Evolutionary conservation across 1,284 basidiomycete genomes (phyloP).

Genomic region (Ceratobasidium papillatum): DNA sequence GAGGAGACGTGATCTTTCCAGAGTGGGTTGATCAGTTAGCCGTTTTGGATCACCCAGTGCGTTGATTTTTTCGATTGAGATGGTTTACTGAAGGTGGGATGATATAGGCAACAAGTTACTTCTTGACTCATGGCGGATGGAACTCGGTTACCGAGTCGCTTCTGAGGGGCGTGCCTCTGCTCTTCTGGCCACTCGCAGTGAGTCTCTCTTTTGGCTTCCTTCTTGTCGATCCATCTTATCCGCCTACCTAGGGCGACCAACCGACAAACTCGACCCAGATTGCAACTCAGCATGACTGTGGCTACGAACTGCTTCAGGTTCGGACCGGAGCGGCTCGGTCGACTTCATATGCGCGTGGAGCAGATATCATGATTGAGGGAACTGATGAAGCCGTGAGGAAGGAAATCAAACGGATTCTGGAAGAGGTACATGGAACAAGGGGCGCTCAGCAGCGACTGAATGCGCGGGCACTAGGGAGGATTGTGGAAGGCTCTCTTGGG

Average conservation of each 20-base stretch:
- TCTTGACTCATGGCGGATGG: slow-evolving; percentile 21
- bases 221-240: no score
- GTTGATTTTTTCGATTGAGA: neutral
- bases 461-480: neutral
- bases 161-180: slow-evolving; percentile 13
- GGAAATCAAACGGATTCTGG: neutral
- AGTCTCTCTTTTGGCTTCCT: neutral
- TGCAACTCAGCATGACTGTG: neutral
- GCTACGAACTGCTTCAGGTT: slow-evolving; percentile 27
- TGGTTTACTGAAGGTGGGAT: neutral
- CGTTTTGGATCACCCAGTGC: neutral
- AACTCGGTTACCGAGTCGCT: slow-evolving; percentile 8
- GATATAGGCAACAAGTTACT: slow-evolving; percentile 1
- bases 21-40: slow-evolving; percentile 1
- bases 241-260: slow-evolving; percentile 17
- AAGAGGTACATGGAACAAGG: neutral
- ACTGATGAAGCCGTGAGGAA: slow-evolving; percentile 2
- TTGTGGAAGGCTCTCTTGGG: neutral
- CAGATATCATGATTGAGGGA: neutral
- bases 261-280: slow-evolving; percentile 27
- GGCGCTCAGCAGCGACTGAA: slow-evolving; percentile 2
- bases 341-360: neutral
- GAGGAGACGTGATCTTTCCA: neutral
- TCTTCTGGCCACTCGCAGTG: slow-evolving; percentile 23
- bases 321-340: neutral